Percentiles rank a stretch among this genome's conserved stretches.
Evolutionary conservation across 805 yeast species (phyloP).

Genomic region (Vanderwaltozyma tropicalis): DNA sequence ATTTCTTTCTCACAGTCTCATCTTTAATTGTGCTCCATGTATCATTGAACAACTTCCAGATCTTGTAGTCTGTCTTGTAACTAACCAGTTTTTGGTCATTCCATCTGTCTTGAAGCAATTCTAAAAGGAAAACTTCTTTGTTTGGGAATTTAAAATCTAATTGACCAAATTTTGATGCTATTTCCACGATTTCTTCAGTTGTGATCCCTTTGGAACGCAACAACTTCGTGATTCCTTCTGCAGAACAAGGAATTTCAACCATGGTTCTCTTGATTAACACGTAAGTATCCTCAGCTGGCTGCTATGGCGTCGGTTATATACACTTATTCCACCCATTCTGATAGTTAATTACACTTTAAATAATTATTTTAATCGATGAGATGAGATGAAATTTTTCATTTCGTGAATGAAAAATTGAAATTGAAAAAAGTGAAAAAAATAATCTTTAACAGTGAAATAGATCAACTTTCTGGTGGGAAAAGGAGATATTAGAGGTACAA

Average conservation of each 20-base stretch:
- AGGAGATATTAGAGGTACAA: no score
- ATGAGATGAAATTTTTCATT: slow-evolving; percentile 8
- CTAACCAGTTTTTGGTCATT: slow-evolving; percentile 35
- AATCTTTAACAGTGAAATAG: not conserved
- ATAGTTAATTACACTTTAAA: not conserved
- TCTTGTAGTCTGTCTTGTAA: slow-evolving; percentile 34
- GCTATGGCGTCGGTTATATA: not conserved
- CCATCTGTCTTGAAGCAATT: slow-evolving; percentile 50
- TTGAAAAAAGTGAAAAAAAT: not conserved
- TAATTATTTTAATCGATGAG: not conserved
- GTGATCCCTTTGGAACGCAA: slow-evolving; percentile 44
- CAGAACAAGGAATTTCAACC: slow-evolving; percentile 15
- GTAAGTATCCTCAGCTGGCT: no score
- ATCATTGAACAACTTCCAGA: slow-evolving; percentile 43
- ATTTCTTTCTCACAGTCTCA: slow-evolving; percentile 29
- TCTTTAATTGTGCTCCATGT: slow-evolving; percentile 30
- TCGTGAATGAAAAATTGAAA: not conserved
- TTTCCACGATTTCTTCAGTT: slow-evolving; percentile 33
- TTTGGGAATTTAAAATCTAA: slow-evolving; percentile 43
- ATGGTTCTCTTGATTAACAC: no score
- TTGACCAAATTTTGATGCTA: slow-evolving; percentile 29
- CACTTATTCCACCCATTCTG: not conserved
- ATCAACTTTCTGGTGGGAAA: no score
- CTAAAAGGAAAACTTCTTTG: slow-evolving; percentile 43
- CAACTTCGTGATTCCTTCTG: slow-evolving; percentile 46